Evolutionary conservation across 208 protist genomes (phyloP).

Genomic region (Naegleria fowleri): DNA sequence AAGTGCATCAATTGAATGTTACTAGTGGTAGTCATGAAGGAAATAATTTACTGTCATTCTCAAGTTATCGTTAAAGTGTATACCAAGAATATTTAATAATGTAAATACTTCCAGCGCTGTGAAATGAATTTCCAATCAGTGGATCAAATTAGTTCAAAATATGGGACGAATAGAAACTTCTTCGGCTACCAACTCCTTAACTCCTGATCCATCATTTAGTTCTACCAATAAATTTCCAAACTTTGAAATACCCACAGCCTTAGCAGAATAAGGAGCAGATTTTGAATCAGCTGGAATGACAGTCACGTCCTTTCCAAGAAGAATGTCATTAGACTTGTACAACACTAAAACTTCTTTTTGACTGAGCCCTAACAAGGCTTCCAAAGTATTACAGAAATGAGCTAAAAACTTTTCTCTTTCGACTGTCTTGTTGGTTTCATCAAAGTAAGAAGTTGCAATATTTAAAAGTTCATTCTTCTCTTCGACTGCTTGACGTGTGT

Average conservation of each 20-base stretch:
- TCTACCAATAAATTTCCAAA: slow-evolving; percentile 1
- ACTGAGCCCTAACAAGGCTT: background rate
- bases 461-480: background rate
- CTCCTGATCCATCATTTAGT: background rate
- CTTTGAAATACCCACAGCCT: background rate
- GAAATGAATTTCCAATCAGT: no score
- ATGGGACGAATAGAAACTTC: background rate
- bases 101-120: no score
- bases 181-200: background rate
- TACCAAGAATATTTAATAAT: no score
- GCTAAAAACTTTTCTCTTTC: background rate
- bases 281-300: background rate
- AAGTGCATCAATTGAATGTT: no score
- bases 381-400: slow-evolving; percentile 1
- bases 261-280: background rate
- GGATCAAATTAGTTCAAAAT: no score
- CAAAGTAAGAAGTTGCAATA: background rate
- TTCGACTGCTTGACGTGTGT: background rate
- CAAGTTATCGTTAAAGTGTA: no score
- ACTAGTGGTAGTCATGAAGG: no score
- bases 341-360: background rate
- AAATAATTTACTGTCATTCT: no score
- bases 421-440: background rate
- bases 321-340: background rate
- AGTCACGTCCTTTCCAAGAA: background rate